phyloP scores from a whole-genome alignment of 345 rosid species.

The Brassica carinata region DNA sequence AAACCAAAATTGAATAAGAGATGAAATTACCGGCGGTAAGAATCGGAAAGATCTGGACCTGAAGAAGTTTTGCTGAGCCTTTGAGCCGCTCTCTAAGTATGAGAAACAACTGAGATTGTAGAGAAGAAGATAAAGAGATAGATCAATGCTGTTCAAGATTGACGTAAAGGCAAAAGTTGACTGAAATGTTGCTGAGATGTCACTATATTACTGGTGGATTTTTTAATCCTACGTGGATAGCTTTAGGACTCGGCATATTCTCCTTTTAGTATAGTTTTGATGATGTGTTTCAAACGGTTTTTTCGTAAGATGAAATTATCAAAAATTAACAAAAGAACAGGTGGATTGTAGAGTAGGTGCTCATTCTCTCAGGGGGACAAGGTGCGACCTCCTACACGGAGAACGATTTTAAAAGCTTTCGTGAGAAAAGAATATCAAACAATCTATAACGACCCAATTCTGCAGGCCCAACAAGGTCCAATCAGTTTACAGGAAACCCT shows the following conservation, averaged over 20 bases:
- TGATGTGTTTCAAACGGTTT: neutral
- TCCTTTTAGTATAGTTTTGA: too few species aligned
- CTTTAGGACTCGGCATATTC: too few species aligned
- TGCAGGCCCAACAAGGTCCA: too few species aligned
- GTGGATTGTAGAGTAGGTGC: neutral
- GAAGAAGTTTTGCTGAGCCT: conserved; percentile 75
- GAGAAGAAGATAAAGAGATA: too few species aligned
- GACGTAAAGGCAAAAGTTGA: too few species aligned
- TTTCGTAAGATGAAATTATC: neutral
- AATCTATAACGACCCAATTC: too few species aligned
- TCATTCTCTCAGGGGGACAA: neutral
- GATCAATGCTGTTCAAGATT: too few species aligned
- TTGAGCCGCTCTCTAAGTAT: conserved; percentile 72
- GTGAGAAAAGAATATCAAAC: neutral
- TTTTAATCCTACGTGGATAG: too few species aligned
- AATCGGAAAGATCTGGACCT: conserved; percentile 73
- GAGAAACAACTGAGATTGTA: too few species aligned
- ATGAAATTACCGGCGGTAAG: conserved; percentile 53
- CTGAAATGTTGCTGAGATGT: too few species aligned
- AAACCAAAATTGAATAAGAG: conserved; percentile 17
- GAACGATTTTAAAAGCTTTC: neutral
- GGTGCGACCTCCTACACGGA: neutral
- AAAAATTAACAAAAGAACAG: neutral
- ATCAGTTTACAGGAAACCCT: too few species aligned
- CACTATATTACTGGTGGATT: too few species aligned